Base-by-base conservation (phyloP, 2,329 filamentous ascomycete genomes). In the Chaetomium sp. region DNA sequence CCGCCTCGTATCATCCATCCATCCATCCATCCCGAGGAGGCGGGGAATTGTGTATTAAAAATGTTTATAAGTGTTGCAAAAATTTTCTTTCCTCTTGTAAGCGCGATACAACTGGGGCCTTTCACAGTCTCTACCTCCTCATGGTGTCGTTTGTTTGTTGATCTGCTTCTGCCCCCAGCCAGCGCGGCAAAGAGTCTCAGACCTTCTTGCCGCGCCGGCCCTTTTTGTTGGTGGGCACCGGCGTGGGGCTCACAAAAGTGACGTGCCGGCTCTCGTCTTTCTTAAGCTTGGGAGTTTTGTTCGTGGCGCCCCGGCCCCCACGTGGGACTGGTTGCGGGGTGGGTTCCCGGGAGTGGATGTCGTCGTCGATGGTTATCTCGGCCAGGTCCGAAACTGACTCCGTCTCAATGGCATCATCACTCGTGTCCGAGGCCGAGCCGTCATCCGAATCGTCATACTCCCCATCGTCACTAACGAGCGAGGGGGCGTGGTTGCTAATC, bases 391-490 rank as follows among this genome's bases (percentile, higher is more conserved):
- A 80, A 32, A 81, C 75, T 3, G 78, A 77, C 57, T 81, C 81
- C n/a, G 81, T 75, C 33, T 84, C 84, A 40, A 80, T 68, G 55
- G 73, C 76, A 49, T 83, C 76, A 49, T 83, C 80, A 54, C 77
- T 80, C 53, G 74, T 73, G 33, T 82, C 82, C 4, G 82, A 85
- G 44, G 78, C 79, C 4, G 82, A 86, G 46, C 77, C 79, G 57
- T 83, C 82, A 55, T 87, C 83, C 1, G 85, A 88, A 54, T 86
- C 85, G 62, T 88, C 87, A 65, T 87, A 89, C 67, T 90, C 87
- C 63, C 87, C 86, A 66, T 90, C 87, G 70, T 91, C 88, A 70
- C 87, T 89, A 66, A 91, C 87, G 49, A 91, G 77, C 64, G 86
- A 90, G 27, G 88, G 88, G 7, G 88, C 87, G 62, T 88, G 88